Base-by-base conservation (phyloP, 129 eudicot genomes). In the Flaveria trinervia region DNA sequence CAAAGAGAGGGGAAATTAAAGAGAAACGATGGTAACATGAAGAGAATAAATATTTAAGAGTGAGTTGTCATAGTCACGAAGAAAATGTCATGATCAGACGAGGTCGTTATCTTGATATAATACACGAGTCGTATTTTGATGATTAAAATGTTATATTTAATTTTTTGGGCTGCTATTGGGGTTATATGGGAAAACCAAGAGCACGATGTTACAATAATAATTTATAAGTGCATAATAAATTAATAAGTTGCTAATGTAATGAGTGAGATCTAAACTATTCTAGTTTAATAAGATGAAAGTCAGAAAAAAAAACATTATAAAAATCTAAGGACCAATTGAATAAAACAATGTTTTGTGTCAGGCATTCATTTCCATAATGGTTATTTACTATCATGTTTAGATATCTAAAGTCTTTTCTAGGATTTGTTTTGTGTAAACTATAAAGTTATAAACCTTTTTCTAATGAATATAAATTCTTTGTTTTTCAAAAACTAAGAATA, bases 241-340 rank as follows among this genome's bases (percentile, higher is more conserved):
- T 51, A 62, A 44, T 16, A 61, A 43, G 13, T 3, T 43, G 45
- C 14, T 75, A 61, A 17, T 14, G 51, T 65, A 76, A 23, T 33
- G 72, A 13, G 43, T 52, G 30, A 50, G 73, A 76, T 76, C 52
- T 20, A 36, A 39, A 76, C 65, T 11, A 33, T 33, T 28, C 50
- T 48, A 30, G 45, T 65, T 52, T 23, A 50, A 20, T 51, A 67
- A 51, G 36, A 39, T 68, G 23, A 68, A 77, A 68, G 81, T 67
- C 75, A 77, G 60, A 68, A 66, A 49, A 23, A 20, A 52, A 36
- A 56, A 77, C 48, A 54, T 18, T 55, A 41, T 0, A 67, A 54
- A 67, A 77, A 54, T 41, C 12, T 4, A 5, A 36, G 9, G 56
- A 52, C 59, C 46, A 23, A 66, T 33, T 50, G 7, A 11, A 65